These are phyloP conservation scores for Rutstroemia sp. DNA, from an alignment of 2,329 filamentous ascomycete species.

Conservation along the genomic window DNA sequence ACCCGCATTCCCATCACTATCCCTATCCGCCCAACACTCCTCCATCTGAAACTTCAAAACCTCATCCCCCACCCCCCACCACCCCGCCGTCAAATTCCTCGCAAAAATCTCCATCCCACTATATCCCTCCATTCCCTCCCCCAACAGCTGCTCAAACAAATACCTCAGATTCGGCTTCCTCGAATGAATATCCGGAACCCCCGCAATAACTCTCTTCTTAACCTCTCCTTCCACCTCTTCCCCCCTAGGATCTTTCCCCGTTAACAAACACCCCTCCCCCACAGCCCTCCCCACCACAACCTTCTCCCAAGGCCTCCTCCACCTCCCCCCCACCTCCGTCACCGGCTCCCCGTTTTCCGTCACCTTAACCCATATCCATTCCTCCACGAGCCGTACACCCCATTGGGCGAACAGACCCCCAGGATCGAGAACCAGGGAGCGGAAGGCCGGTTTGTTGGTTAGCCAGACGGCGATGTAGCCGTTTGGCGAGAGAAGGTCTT, in stretches of 20 bases:
- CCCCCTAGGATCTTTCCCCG: constrained; percentile 23
- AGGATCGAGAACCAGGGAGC: constrained; percentile 45
- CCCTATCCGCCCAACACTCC: constrained; percentile 34
- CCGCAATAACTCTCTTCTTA: constrained; percentile 45
- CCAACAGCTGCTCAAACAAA: constrained; percentile 50
- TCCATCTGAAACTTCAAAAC: constrained; percentile 60
- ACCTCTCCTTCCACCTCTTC: constrained; percentile 29
- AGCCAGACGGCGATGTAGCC: constrained; percentile 68
- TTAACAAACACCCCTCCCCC: too few relatives aligned
- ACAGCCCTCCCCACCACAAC: constrained; percentile 20
- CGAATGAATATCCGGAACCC: constrained; percentile 70
- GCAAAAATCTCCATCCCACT: constrained; percentile 70
- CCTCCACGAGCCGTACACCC: constrained; percentile 57
- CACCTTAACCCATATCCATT: constrained; percentile 77
- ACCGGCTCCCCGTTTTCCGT: constrained; percentile 59
- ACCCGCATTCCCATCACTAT: not conserved
- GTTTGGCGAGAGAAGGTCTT: constrained; percentile 39
- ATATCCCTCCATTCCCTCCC: constrained; percentile 34
- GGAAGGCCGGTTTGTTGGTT: constrained; percentile 58
- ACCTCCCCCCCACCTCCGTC: constrained; percentile 39
- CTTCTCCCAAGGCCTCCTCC: constrained; percentile 70
- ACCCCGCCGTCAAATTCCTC: constrained; percentile 63
- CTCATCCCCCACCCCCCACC: constrained; percentile 75
- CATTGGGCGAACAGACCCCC: constrained; percentile 56
- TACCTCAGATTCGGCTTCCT: constrained; percentile 65